These are phyloP conservation scores for Cucurbita argyrosperma DNA, from an alignment of 306 rosid genomes.

Conservation along the genomic window DNA sequence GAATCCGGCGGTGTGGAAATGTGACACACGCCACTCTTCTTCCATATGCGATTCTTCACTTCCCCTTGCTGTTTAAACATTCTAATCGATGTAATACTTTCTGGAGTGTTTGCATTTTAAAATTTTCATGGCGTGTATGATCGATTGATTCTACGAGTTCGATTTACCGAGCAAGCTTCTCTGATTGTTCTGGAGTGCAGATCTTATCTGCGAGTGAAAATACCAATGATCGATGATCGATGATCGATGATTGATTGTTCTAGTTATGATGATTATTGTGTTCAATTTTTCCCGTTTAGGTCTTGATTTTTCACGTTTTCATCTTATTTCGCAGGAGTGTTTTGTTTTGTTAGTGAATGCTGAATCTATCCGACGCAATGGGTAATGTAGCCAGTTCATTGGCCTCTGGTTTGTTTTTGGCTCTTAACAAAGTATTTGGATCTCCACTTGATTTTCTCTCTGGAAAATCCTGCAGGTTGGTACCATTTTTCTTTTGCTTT, in stretches of 20 bases:
- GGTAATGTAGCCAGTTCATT: conserved; percentile 40
- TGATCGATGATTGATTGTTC: not conserved
- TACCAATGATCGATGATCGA: not conserved
- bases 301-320: not conserved
- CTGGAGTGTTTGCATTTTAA: not conserved
- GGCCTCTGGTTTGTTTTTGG: conserved; percentile 32
- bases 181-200: not conserved
- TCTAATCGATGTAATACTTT: not conserved
- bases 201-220: not conserved
- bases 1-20: not conserved
- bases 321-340: not conserved
- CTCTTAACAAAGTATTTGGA: conserved; percentile 28
- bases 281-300: not conserved
- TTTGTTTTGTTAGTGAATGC: not conserved
- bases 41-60: not conserved
- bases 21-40: not conserved
- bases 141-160: not conserved
- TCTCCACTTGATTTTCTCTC: conserved; percentile 47
- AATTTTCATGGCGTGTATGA: not conserved
- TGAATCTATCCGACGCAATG: conserved; percentile 12
- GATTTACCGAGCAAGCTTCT: not conserved
- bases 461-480: conserved; percentile 60
- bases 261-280: not conserved
- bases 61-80: not conserved
- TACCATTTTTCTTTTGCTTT: not conserved